Percentiles rank a stretch among this genome's conserved stretches.
Conservation (phyloP, 2,329 filamentous ascomycete species). For the Neoascochyta sp. region DNA sequence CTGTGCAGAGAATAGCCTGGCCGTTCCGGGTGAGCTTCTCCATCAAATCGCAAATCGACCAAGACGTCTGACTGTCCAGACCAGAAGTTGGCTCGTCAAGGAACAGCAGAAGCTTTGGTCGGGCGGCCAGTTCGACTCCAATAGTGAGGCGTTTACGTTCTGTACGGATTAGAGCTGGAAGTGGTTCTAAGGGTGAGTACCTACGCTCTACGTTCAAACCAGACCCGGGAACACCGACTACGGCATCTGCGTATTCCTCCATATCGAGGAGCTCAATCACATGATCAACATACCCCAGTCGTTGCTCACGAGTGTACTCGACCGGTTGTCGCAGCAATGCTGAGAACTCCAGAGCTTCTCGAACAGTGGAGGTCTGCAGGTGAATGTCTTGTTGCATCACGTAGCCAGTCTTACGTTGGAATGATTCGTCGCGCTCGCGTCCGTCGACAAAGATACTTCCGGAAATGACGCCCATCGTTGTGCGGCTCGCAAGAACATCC, state of each 20-base stretch:
- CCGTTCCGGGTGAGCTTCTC: conserved; percentile 83
- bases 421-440: conserved; percentile 60
- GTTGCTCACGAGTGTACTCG: conserved; percentile 12
- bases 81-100: conserved; percentile 71
- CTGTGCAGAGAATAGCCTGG: conserved; percentile 80
- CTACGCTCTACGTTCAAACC: conserved; percentile 46
- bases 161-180: no score
- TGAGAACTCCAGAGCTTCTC: conserved; percentile 38
- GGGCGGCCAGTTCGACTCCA: conserved; percentile 46
- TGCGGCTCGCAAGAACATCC: conserved; percentile 59
- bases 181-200: no score
- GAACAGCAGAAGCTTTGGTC: conserved; percentile 30
- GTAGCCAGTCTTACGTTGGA: conserved; percentile 85
- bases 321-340: conserved; percentile 37
- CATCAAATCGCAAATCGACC: conserved; percentile 72
- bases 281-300: conserved; percentile 16
- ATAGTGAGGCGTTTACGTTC: conserved; percentile 62
- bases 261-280: conserved; percentile 16
- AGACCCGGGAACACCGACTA: conserved; percentile 13
- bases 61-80: conserved; percentile 55
- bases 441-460: conserved; percentile 29
- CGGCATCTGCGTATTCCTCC: conserved; percentile 19
- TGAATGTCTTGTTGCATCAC: conserved; percentile 63
- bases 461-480: conserved; percentile 26
- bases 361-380: conserved; percentile 28